Base-by-base conservation (phyloP, 2,329 filamentous ascomycete genomes). In the Kalmusia sp. region DNA sequence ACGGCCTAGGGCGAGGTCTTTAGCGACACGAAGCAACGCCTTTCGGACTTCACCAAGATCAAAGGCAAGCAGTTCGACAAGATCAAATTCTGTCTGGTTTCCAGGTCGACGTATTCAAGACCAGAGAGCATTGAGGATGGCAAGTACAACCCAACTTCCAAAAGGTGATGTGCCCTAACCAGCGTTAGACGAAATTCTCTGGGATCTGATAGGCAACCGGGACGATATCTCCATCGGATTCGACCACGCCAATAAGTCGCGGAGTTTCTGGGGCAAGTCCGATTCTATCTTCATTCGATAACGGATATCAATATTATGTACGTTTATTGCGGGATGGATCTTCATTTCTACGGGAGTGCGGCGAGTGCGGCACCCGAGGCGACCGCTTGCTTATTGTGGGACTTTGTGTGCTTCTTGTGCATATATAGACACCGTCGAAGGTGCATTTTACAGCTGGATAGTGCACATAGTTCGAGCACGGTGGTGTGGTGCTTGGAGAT, bases 1-100 rank as follows among this genome's bases (percentile, higher is more conserved):
- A 54, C 17, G 4, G 5, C 11, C 7, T 46, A 93, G 86, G 90
- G 87, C 49, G 95, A 99, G 74, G 81, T 83, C 33, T 98, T 99
- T 76, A 87, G 86, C 53, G 91, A 98, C 28, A 97, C 93, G 37
- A 97, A 93, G 79, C 92, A 96, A 77, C 87, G 95, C n/a, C 80
- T 99, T 3, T 93, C 95, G 64, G 93, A 93, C 75, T 84, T 93
- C 54, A 96, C 91, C 0, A 93, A 93, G 22, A 88, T 99, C 77
- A 97, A 97, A 77, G 96, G 95, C 74, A 99, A 99, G 81, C 92
- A 92, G 61, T 93, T 99, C 63, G 93, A 99, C 76, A 98, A 98
- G 82, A 95, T 99, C 76, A 97, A 96, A 76, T 97, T 99, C 79
- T 90, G 92, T 6, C 84, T 97, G 28, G 60, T 46, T 81, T 87